Conservation (phyloP, 345 rosid genomes). For the Cardamine resedifolia region DNA sequence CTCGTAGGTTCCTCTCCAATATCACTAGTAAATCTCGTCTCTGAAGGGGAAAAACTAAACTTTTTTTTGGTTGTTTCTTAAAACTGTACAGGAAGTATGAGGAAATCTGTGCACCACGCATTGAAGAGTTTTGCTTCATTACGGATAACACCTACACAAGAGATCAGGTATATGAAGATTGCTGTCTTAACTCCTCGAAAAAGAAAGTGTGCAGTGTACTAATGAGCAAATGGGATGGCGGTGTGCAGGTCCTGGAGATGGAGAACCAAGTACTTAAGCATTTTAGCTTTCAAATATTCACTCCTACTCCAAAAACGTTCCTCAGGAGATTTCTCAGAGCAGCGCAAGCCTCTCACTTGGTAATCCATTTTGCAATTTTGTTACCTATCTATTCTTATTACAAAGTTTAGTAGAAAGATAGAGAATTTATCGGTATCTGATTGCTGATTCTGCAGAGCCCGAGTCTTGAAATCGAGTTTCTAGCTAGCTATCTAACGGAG, state of each 20-base stretch:
- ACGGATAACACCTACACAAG: constrained; percentile 85
- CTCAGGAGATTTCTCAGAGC: constrained; percentile 91
- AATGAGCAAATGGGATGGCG: constrained; percentile 8
- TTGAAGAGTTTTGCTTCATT: constrained; percentile 93
- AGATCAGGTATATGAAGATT: constrained; percentile 56
- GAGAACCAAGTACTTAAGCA: constrained; percentile 62
- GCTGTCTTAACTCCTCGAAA: constrained; percentile 6
- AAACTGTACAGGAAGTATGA: constrained; percentile 74
- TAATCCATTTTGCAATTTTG: constrained; percentile 31
- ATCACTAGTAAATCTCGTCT: constrained; percentile 1
- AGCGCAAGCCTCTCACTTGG: constrained; percentile 78
- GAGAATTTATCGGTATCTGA: constrained; percentile 10
- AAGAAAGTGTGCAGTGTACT: constrained; percentile 8
- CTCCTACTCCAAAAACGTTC: constrained; percentile 88
- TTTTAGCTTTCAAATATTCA: constrained; percentile 66
- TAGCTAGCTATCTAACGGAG: constrained; percentile 83
- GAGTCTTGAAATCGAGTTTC: constrained; percentile 66
- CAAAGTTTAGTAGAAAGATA: constrained; percentile 23
- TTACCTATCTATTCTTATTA: not conserved
- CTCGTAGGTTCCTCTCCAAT: constrained; percentile 62
- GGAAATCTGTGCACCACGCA: constrained; percentile 85
- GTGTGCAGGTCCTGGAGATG: constrained; percentile 67
- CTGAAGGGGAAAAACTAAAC: not conserved
- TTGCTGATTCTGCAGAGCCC: constrained; percentile 54
- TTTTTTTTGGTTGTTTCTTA: not conserved